phyloP scores from a whole-genome alignment of 1,284 basidiomycete species.

The Chiua sp. region DNA sequence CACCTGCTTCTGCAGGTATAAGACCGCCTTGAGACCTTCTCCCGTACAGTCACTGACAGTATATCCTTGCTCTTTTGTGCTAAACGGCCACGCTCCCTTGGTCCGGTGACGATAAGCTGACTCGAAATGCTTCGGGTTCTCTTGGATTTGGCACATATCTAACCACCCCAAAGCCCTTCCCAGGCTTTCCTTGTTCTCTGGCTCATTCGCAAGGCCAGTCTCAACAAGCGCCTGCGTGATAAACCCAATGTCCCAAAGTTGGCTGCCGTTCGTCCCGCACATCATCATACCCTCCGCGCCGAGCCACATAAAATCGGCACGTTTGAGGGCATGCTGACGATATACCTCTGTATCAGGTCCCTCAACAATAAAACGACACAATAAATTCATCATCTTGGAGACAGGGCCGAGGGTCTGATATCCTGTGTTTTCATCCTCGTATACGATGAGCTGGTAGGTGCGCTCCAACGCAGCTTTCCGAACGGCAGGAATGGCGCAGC shows the following conservation, averaged over 20 bases:
- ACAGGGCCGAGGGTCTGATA: slow-evolving; percentile 95
- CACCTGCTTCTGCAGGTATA: slow-evolving; percentile 89
- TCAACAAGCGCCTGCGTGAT: slow-evolving; percentile 94
- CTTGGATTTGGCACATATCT: slow-evolving; percentile 87
- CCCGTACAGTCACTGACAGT: slow-evolving; percentile 96
- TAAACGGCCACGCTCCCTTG: slow-evolving; percentile 96
- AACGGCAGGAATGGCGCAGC: slow-evolving; percentile 65
- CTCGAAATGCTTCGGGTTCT: slow-evolving; percentile 80
- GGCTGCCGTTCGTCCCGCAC: slow-evolving; percentile 95
- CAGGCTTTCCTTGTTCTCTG: slow-evolving; percentile 74
- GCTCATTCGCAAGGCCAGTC: slow-evolving; percentile 82
- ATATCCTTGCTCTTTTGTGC: slow-evolving; percentile 96
- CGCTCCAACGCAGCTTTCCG: slow-evolving; percentile 67
- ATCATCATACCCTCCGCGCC: slow-evolving; percentile 92
- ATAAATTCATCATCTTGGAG: slow-evolving; percentile 91
- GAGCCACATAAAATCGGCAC: slow-evolving; percentile 96
- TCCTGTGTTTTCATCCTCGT: slow-evolving; percentile 93
- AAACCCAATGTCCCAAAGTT: slow-evolving; percentile 96
- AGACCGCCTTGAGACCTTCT: slow-evolving; percentile 91
- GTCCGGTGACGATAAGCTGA: slow-evolving; percentile 85
- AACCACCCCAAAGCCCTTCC: slow-evolving; percentile 85
- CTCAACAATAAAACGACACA: slow-evolving; percentile 75
- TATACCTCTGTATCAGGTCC: slow-evolving; percentile 78
- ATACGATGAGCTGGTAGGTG: slow-evolving; percentile 81
- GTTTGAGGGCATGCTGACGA: slow-evolving; percentile 73